Conservation (phyloP, 805 yeast genomes). For the Wickerhamiella sergipiensis region DNA sequence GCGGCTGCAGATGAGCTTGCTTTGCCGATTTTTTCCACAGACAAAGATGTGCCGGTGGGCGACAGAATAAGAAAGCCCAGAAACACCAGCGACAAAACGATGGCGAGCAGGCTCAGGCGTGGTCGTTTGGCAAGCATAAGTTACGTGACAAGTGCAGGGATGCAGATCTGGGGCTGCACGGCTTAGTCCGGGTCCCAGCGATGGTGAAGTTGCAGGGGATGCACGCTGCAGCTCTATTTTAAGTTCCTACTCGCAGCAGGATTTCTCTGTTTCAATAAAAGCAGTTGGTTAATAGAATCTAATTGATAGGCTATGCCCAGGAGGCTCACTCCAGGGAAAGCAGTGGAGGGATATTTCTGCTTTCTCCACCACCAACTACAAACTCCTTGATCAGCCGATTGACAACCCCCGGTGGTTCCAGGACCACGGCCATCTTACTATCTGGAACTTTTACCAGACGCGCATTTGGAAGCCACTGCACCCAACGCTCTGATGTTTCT, state of each 20-base stretch:
- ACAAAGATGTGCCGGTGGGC: not conserved
- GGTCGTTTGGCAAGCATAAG: not conserved
- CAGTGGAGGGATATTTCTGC: too few species aligned
- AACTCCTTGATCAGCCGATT: not conserved
- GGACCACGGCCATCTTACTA: not conserved
- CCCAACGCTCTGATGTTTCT: not conserved
- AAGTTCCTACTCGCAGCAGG: not conserved
- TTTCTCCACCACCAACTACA: not conserved
- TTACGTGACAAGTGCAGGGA: not conserved
- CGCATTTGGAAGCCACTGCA: not conserved
- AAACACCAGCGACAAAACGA: not conserved
- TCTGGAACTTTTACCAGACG: not conserved
- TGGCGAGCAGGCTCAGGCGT: not conserved
- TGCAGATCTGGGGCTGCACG: not conserved
- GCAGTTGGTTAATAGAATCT: too few species aligned
- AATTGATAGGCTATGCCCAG: too few species aligned
- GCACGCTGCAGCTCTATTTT: not conserved
- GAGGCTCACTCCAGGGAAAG: too few species aligned
- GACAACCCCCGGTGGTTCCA: not conserved
- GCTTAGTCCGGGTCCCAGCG: not conserved
- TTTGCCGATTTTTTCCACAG: not conserved
- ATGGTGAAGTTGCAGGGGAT: not conserved
- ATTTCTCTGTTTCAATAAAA: too few species aligned
- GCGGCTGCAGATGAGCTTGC: not conserved
- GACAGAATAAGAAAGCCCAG: not conserved